These are phyloP conservation scores for Escallonia rubra DNA, from an alignment of 129 eudicot species.

Conservation along the genomic window DNA sequence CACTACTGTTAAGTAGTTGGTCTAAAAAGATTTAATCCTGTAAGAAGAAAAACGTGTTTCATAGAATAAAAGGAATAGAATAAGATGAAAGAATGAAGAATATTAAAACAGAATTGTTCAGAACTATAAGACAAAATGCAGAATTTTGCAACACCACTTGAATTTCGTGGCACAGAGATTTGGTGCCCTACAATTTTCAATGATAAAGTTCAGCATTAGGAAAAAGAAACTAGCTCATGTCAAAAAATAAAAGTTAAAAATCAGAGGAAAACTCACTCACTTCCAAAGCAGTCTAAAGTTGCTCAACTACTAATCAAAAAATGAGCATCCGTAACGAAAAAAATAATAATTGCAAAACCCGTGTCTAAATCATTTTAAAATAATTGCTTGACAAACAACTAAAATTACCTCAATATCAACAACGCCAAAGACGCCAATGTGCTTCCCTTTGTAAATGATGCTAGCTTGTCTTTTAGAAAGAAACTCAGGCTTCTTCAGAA, in stretches of 20 bases:
- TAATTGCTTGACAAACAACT: background rate
- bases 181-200: too few species aligned
- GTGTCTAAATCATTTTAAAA: background rate
- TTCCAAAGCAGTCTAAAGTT: background rate
- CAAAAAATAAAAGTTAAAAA: background rate
- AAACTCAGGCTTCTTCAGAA: slow-evolving; percentile 77
- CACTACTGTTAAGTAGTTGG: background rate
- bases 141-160: background rate
- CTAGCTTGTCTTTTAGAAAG: slow-evolving; percentile 89
- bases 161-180: too few species aligned
- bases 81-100: background rate
- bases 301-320: background rate
- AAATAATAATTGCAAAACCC: background rate
- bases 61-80: background rate
- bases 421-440: slow-evolving; percentile 80
- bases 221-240: background rate
- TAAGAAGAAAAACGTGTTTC: background rate
- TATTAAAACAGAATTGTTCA: background rate
- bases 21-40: background rate
- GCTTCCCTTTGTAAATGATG: slow-evolving; percentile 76
- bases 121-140: background rate
- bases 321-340: background rate
- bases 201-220: too few species aligned
- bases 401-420: slow-evolving; percentile 85
- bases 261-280: background rate